Evolutionary conservation across 1,284 basidiomycete genomes (phyloP).

Genomic region (Puccinia triticina): DNA sequence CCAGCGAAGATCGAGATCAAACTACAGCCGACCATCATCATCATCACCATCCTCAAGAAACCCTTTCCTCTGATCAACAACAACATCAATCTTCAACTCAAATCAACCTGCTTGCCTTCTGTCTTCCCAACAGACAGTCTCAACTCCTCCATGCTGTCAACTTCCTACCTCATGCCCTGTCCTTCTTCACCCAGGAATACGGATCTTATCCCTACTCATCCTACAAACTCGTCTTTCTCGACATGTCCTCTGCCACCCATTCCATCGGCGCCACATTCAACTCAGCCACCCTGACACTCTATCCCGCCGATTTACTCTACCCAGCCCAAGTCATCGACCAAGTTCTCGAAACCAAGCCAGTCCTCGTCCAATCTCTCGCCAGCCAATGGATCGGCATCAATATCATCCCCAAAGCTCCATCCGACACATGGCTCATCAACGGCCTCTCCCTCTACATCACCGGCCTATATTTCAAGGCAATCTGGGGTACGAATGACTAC

Average conservation of each 20-base stretch:
- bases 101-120: conserved; percentile 88
- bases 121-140: conserved; percentile 79
- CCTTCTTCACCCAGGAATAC: conserved; percentile 85
- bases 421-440: conserved; percentile 93
- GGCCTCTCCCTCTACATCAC: conserved; percentile 89
- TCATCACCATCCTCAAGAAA: conserved; percentile 18
- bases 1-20: conserved; percentile 12
- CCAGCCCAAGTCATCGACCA: conserved; percentile 90
- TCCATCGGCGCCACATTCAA: conserved; percentile 74
- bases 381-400: conserved; percentile 98
- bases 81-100: conserved; percentile 62
- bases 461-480: conserved; percentile 79
- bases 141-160: conserved; percentile 69
- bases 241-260: conserved; percentile 67
- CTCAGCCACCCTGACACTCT: conserved; percentile 78
- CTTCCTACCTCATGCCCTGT: conserved; percentile 84
- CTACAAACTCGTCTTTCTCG: conserved; percentile 94
- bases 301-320: conserved; percentile 81
- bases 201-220: conserved; percentile 96
- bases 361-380: conserved; percentile 82
- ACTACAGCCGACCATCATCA: background rate
- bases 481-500: conserved; percentile 96
- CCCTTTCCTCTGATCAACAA: conserved; percentile 3
- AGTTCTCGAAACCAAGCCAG: conserved; percentile 84
- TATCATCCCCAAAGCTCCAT: conserved; percentile 90